Evolutionary conservation across 179 eudicot species (phyloP).

Genomic region (Silene noctiflora): DNA sequence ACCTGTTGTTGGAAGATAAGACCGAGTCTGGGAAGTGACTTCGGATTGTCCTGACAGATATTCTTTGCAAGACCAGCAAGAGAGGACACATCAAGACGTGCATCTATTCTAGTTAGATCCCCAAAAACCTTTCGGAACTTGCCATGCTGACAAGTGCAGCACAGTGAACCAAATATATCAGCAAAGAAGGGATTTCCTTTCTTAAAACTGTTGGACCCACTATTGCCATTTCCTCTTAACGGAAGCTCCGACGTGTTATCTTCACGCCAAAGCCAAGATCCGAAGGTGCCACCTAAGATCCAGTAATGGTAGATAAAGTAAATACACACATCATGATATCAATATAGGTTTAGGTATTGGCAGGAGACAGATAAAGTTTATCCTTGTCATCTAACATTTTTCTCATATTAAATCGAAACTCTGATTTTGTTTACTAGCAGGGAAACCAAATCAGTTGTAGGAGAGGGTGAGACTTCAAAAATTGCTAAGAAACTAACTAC

Average conservation of each 20-base stretch:
- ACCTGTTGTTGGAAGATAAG: slow-evolving; percentile 88
- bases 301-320: background rate
- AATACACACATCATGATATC: too few relatives aligned
- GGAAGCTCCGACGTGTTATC: slow-evolving; percentile 28
- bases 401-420: too few relatives aligned
- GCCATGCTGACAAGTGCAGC: slow-evolving; percentile 74
- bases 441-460: too few relatives aligned
- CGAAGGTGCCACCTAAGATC: slow-evolving; percentile 56
- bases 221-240: slow-evolving; percentile 17
- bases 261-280: slow-evolving; percentile 50
- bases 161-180: slow-evolving; percentile 73
- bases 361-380: too few relatives aligned
- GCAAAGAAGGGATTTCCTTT: slow-evolving; percentile 53
- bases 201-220: slow-evolving; percentile 20
- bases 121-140: slow-evolving; percentile 54
- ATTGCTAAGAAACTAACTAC: too few relatives aligned
- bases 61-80: slow-evolving; percentile 53
- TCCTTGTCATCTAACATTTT: too few relatives aligned
- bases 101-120: slow-evolving; percentile 77
- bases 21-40: slow-evolving; percentile 56
- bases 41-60: slow-evolving; percentile 34
- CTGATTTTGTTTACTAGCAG: too few relatives aligned
- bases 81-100: slow-evolving; percentile 70
- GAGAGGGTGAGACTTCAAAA: too few relatives aligned
- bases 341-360: too few relatives aligned